Conservation (phyloP, 2,329 filamentous ascomycete species). For the Colletotrichum eremochloae region DNA sequence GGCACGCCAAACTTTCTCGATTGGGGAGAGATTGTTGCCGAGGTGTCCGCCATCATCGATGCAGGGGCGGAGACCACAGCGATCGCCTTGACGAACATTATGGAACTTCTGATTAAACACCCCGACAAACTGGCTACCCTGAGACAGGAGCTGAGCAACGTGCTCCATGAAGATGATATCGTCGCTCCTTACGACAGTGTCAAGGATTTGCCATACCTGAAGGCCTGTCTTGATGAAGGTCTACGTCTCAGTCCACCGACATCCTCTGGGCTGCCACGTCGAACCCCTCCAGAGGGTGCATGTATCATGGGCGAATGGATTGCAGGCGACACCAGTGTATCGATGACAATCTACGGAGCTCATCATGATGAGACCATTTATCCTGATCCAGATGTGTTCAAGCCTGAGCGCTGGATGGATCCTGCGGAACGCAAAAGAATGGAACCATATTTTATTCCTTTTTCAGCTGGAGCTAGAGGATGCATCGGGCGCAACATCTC, state of each 20-base stretch:
- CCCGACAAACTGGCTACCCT: constrained; percentile 56
- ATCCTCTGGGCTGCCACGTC: constrained; percentile 57
- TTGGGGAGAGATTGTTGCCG: constrained; percentile 70
- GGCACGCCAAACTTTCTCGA: constrained; percentile 60
- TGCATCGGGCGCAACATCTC: constrained; percentile 52
- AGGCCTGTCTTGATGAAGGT: constrained; percentile 65
- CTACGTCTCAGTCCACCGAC: constrained; percentile 60
- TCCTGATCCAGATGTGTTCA: too few relatives aligned
- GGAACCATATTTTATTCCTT: constrained; percentile 56
- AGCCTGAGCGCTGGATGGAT: too few relatives aligned
- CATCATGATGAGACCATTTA: too few relatives aligned
- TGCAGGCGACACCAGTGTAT: constrained; percentile 58
- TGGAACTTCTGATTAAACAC: constrained; percentile 65
- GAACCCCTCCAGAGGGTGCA: constrained; percentile 59
- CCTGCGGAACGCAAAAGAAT: constrained; percentile 53
- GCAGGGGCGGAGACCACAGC: constrained; percentile 65
- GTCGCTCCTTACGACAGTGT: constrained; percentile 64
- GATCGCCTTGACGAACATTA: constrained; percentile 64
- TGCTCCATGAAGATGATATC: constrained; percentile 57
- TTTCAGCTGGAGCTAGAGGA: constrained; percentile 47
- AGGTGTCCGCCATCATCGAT: constrained; percentile 66
- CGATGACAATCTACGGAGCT: too few relatives aligned
- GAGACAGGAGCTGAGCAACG: constrained; percentile 59
- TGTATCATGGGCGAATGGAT: constrained; percentile 60
- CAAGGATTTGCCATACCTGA: constrained; percentile 64